Evolutionary conservation across 306 rosid genomes (phyloP), one percentile per base, ranked within the genome.

Genomic region (Rosa persica): DNA sequence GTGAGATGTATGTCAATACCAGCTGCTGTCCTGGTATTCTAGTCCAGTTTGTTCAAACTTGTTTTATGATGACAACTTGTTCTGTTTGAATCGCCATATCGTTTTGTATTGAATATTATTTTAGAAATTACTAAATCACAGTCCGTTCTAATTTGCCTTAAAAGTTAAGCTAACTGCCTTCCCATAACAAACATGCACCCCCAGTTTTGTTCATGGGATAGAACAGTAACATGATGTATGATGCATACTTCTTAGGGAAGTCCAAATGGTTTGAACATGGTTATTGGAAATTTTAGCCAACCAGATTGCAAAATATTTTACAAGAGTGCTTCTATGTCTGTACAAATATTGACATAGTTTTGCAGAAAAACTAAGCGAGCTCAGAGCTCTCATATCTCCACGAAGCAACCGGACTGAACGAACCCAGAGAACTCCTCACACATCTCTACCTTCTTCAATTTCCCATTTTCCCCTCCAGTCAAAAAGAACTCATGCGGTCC

Each of bases 371-470:
- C 44, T 40, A n/a, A n/a, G n/a, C n/a, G n/a, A n/a, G n/a, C n/a
- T n/a, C n/a, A n/a, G 36, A 30, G 36, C 44, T 42, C 46, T 67
- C 65, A 88, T 72, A 88, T 76, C 79, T 84, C 87, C 0, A 87
- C 84, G 42, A 72, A 78, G 73, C 89, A 88, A 6, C 87, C 87
- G 4, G 92, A 86, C 62, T 88, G 92, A 34, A 84, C 92, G 7
- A 82, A 75, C 42, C 89, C 89, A 5, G 16, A 13, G 16, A 84
- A 88, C 62, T 79, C 85, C 0, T 48, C 74, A 0, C 84, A 82
- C 8, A 79, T 74, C 38, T 80, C 74, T 12, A 84, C 79, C 51
- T 44, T 78, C 23, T 3, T 38, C 30, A 81, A 71, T 76, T 88
- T 86, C 75, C 88, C 79, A 52, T 80, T 84, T 47, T 77, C 83